Conservation (phyloP, 768 basidiomycete species). For the Naganishia antarctica region DNA sequence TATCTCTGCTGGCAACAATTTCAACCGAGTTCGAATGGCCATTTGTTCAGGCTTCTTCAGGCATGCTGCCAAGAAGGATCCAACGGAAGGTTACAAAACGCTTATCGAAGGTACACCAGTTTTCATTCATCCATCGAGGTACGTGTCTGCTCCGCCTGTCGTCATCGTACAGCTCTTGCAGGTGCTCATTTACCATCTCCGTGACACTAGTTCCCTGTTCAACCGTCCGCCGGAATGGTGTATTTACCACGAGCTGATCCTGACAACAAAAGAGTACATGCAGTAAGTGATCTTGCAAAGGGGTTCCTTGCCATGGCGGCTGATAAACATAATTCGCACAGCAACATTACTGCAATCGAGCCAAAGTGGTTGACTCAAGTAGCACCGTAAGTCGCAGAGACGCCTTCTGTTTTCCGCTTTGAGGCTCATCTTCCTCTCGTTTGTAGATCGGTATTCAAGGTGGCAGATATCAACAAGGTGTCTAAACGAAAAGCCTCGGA, state of each 20-base stretch:
- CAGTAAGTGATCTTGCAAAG: constrained; percentile 19
- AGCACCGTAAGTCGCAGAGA: constrained; percentile 44
- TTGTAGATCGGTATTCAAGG: constrained; percentile 66
- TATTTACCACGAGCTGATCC: constrained; percentile 78
- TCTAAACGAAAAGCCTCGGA: constrained; percentile 92
- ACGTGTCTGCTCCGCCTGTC: not conserved
- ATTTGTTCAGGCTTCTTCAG: constrained; percentile 68
- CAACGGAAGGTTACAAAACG: constrained; percentile 87
- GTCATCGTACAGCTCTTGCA: not conserved
- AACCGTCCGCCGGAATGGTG: constrained; percentile 89
- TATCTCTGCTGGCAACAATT: constrained; percentile 75
- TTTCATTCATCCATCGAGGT: constrained; percentile 83
- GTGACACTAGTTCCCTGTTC: constrained; percentile 61
- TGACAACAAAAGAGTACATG: constrained; percentile 69
- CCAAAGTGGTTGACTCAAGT: constrained; percentile 57
- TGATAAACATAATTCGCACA: not conserved
- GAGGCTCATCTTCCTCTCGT: not conserved
- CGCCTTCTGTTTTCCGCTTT: no score
- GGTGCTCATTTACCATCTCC: not conserved
- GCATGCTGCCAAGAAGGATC: constrained; percentile 87
- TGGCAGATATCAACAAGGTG: constrained; percentile 95
- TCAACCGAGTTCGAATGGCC: constrained; percentile 84
- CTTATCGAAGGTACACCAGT: constrained; percentile 67
- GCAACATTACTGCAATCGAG: constrained; percentile 74
- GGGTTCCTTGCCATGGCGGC: not conserved